phyloP scores from a whole-genome alignment of 116 monocot genomes.

The Trichopus zeylanicus region DNA sequence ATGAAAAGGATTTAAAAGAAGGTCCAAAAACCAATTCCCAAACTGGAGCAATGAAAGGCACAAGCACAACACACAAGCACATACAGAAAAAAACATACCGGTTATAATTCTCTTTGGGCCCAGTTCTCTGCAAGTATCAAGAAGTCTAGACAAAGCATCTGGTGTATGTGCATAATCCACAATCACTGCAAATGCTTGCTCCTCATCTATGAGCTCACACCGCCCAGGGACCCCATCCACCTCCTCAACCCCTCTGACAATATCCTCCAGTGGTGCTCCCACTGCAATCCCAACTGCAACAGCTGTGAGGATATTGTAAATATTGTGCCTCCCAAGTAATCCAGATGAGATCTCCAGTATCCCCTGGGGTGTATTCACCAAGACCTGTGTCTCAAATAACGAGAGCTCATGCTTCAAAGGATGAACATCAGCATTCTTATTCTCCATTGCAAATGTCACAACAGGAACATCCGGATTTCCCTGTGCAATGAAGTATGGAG shows the following conservation, averaged over 20 bases:
- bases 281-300: conserved; percentile 94
- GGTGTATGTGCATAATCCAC: conserved; percentile 86
- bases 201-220: conserved; percentile 89
- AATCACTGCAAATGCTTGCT: conserved; percentile 87
- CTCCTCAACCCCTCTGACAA: conserved; percentile 88
- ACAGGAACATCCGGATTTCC: conserved; percentile 83
- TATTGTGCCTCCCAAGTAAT: conserved; percentile 71
- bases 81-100: conserved; percentile 1
- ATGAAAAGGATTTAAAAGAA: no score
- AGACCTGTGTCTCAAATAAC: conserved; percentile 80
- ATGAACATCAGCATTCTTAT: conserved; percentile 77
- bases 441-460: conserved; percentile 76
- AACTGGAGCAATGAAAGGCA: background rate
- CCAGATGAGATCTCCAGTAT: conserved; percentile 94
- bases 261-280: conserved; percentile 76
- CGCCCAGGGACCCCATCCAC: conserved; percentile 94
- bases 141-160: conserved; percentile 42
- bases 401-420: conserved; percentile 78
- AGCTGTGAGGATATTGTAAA: conserved; percentile 88
- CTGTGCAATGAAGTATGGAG: conserved; percentile 46
- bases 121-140: conserved; percentile 11
- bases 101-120: conserved; percentile 10
- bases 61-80: no score
- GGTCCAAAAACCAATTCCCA: background rate
- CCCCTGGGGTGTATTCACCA: conserved; percentile 82